Base-by-base conservation (phyloP, 371 early-diverging fungal genomes). In the Mortierella sp. region DNA sequence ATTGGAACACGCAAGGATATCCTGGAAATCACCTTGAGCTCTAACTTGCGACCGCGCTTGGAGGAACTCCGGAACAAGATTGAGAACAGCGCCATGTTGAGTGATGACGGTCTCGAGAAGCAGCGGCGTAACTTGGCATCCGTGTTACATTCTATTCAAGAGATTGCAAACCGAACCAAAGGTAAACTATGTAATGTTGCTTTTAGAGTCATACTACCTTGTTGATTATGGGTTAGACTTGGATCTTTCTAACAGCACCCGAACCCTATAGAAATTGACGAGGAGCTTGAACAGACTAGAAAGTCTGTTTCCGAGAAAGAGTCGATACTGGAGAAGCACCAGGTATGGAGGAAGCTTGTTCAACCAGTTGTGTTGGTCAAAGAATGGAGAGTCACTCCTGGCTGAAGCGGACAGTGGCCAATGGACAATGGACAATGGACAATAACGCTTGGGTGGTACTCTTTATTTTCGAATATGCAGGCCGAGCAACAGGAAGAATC, bases 11-110 rank as follows among this genome's bases (percentile, higher is more conserved):
- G 87, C 23, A 91, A 91, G 39, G 89, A 86, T 50, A 80, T 86
- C 9, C 57, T 95, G n/a, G 88, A 91, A 48, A 90, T 89, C 63
- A 90, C 89, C 56, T 73, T 96, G 56, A 79, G 86, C 5, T 80
- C 84, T 8, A 90, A 90, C 61, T 67, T 91, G 49, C 72, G 82
- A 46, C 89, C 89, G n/a, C 82, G 84, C 52, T 74, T 84, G 26
- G 84, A 89, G 21, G 90, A 87, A 31, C 55, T 91, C 21, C 39
- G 78, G 10, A 82, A 80, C 30, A 84, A 87, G 55, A 80, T 90
- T 48, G 87, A 90, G 42, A 79, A 67, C 24, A 59, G 78, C 66
- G 19, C 80, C 76, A 23, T 51, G 81, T 21, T 74, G 67, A 41
- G 83, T 53, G 87, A 90, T 28, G 79, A 82, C 23, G 86, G 87